A percentile compares a stretch with the other conserved stretches of the same genome.
These are phyloP conservation scores for Pythium biforme DNA, from an alignment of 352 stramenopile genomes.

Conservation along the genomic window DNA sequence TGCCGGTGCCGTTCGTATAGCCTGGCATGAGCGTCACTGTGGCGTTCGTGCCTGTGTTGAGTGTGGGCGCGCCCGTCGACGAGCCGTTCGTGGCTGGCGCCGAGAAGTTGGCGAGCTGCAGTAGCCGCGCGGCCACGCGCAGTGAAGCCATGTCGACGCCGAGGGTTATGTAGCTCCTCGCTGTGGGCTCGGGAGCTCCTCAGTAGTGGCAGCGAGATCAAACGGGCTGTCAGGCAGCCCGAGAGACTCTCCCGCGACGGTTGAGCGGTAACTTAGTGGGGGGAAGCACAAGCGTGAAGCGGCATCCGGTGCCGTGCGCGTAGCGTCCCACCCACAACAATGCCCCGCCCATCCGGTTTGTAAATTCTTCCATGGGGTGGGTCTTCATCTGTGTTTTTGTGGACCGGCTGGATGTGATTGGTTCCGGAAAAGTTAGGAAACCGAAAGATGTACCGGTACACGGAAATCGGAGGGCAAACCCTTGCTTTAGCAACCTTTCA, in stretches of 20 bases:
- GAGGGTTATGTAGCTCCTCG: background rate
- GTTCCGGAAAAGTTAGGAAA: slow-evolving; percentile 12
- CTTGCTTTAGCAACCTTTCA: too few species aligned
- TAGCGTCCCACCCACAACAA: background rate
- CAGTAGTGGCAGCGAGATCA: background rate
- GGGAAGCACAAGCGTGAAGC: background rate
- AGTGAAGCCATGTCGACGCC: slow-evolving; percentile 8
- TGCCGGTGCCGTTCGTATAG: slow-evolving; percentile 1
- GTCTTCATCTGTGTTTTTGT: slow-evolving; percentile 18
- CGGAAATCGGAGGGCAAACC: background rate
- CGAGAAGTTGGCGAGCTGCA: slow-evolving; percentile 19
- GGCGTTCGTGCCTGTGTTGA: slow-evolving; percentile 4
- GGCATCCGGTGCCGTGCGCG: slow-evolving; percentile 4
- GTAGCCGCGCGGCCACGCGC: slow-evolving; percentile 7
- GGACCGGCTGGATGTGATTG: slow-evolving; percentile 5
- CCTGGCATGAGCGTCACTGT: slow-evolving; percentile 3
- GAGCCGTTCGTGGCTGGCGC: background rate
- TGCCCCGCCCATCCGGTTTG: background rate
- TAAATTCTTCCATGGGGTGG: slow-evolving; percentile 2
- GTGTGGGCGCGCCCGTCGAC: background rate
- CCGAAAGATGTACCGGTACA: background rate
- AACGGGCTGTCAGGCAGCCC: background rate
- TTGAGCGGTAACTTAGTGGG: background rate
- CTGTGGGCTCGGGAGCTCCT: background rate
- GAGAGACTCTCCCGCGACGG: background rate